Evolutionary conservation across 2,329 filamentous ascomycete genomes (phyloP), one percentile per base, ranked within the genome.

Genomic region (Penicillium sumatraense): DNA sequence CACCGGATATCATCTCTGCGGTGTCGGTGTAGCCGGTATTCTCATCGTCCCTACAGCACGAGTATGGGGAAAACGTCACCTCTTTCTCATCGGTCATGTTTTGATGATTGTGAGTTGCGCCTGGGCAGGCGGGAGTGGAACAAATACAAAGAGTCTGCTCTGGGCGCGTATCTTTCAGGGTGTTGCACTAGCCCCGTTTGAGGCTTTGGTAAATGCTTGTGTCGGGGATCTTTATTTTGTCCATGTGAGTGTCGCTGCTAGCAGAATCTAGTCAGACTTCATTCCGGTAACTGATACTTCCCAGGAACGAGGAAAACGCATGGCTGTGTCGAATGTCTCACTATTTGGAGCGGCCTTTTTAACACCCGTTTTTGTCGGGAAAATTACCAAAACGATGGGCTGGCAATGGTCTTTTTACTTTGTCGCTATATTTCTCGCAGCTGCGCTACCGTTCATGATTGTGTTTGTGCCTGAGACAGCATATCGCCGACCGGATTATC

Each of bases 151-250:
- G 14, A 90, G 86, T 67, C 79, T 97, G 57, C 70, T 95, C 4
- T 90, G 86, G 75, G 89, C 93, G 11, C 83, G 93, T 11, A 83
- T 96, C 49, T 84, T 96, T 53, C 93, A 97, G 73, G 93, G 93
- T 18, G 83, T 97, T 40, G 92, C 89, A 0, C 82, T 92, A 16
- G 92, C 92, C 8, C 93, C 93, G 0, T 97, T 95, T 62, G 93
- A 98, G 75, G 90, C 90, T 1, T 78, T 97, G 21, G 88, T 97
- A 54, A 96, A 96, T 73, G 91, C 91, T 0, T 88, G 86, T 46
- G 90, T 97, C 6, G 93, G 92, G 36, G 93, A 98, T 72, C 72
- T 98, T 49, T 97, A 93, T 75, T 95, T 88, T 72, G 91, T 97
- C 23, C 93, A 93, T 76, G 86, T 90, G 73, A 74, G 84, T 72